phyloP scores from a whole-genome alignment of 2,329 filamentous ascomycete species.

The Hypoxylon sp. region DNA sequence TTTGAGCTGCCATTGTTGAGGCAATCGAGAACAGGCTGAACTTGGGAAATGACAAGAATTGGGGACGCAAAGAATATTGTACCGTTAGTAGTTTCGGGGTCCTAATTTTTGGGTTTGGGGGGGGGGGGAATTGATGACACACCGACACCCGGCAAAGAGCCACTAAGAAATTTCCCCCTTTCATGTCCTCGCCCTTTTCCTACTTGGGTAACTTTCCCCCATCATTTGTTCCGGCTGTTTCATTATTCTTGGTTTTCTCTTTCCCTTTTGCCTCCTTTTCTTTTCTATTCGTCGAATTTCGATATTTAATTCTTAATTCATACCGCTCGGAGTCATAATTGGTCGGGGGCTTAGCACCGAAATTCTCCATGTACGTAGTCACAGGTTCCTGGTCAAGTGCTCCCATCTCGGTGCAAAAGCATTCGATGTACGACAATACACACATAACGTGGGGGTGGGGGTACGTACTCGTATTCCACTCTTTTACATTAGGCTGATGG shows the following conservation, averaged over 20 bases:
- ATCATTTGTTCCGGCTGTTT: conserved; percentile 14
- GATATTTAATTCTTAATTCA: background rate
- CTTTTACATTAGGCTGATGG: conserved; percentile 43
- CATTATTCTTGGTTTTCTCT: conserved; percentile 2
- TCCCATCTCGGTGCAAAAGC: conserved; percentile 34
- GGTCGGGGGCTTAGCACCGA: conserved; percentile 14
- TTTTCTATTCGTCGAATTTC: conserved; percentile 5
- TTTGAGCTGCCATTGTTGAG: conserved; percentile 35
- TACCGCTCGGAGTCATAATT: background rate
- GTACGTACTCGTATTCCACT: conserved; percentile 25
- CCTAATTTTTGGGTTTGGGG: conserved; percentile 24
- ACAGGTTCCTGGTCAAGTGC: conserved; percentile 11
- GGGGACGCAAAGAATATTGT: background rate
- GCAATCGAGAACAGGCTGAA: conserved; percentile 44
- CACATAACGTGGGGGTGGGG: conserved; percentile 39
- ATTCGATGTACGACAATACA: conserved; percentile 24
- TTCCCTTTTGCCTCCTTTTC: background rate
- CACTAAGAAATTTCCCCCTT: conserved; percentile 29
- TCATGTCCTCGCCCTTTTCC: conserved; percentile 14
- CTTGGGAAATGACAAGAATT: conserved; percentile 22
- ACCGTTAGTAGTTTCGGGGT: conserved; percentile 18
- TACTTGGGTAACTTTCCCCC: conserved; percentile 25
- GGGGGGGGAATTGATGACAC: conserved; percentile 30
- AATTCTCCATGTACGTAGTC: background rate
- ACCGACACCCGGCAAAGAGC: conserved; percentile 32